Percentiles rank a stretch among this genome's conserved stretches.
Evolutionary conservation across 805 yeast species (phyloP).

Genomic region (Pichia scutulata): DNA sequence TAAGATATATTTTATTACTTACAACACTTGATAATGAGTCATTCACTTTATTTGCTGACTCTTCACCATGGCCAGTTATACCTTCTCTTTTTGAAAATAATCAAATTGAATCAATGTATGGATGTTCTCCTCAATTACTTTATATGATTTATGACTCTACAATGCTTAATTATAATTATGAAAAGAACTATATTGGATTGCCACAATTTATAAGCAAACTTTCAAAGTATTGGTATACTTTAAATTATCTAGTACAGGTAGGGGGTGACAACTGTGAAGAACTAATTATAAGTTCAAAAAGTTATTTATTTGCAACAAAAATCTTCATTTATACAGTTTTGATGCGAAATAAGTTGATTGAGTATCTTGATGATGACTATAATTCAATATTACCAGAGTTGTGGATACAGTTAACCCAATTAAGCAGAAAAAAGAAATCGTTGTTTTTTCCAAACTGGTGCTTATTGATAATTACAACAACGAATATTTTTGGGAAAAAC

Average conservation of each 20-base stretch:
- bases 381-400: constrained; percentile 9
- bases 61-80: constrained; percentile 22
- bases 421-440: constrained; percentile 10
- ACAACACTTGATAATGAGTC: constrained; percentile 19
- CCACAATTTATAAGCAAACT: constrained; percentile 5
- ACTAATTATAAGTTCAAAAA: constrained; percentile 15
- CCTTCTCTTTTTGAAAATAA: constrained; percentile 19
- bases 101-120: constrained; percentile 27
- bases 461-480: constrained; percentile 21
- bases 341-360: constrained; percentile 7
- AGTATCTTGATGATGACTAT: constrained; percentile 9
- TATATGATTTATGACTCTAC: constrained; percentile 19
- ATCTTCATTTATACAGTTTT: constrained; percentile 16
- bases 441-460: constrained; percentile 28
- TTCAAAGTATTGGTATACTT: constrained; percentile 10
- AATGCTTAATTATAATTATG: constrained; percentile 13
- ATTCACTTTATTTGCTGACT: constrained; percentile 11
- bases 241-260: constrained; percentile 10
- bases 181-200: constrained; percentile 3
- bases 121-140: constrained; percentile 28
- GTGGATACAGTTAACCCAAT: constrained; percentile 5
- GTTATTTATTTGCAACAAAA: constrained; percentile 17
- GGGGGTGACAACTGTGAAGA: constrained; percentile 5
- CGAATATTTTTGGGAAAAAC: constrained; percentile 7
- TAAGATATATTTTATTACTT: constrained; percentile 24